Evolutionary conservation across 108 stramenopile species (phyloP).

Genomic region (Skeletonema marinoi): DNA sequence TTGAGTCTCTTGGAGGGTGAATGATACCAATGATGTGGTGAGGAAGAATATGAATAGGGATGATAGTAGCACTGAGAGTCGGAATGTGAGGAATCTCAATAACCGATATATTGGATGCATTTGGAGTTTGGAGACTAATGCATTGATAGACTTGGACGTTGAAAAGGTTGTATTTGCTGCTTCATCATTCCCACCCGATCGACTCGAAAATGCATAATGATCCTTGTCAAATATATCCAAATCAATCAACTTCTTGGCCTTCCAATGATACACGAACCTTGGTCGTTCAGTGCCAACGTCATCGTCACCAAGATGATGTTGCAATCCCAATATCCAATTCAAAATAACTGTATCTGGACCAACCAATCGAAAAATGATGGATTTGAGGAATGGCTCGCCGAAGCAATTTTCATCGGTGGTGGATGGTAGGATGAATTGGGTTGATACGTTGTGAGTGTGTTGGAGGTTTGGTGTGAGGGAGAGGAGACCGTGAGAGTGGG

Average conservation of each 20-base stretch:
- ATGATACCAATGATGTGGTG: constrained; percentile 87
- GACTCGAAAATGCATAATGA: constrained; percentile 40
- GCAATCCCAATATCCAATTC: constrained; percentile 71
- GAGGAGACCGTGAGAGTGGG: constrained; percentile 62
- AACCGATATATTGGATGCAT: constrained; percentile 48
- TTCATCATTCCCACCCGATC: neutral
- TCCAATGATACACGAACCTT: constrained; percentile 43
- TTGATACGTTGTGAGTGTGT: constrained; percentile 47
- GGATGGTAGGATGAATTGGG: constrained; percentile 64
- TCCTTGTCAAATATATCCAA: constrained; percentile 54
- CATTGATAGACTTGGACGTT: constrained; percentile 11
- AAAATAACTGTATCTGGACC: constrained; percentile 73
- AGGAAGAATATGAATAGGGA: constrained; percentile 91
- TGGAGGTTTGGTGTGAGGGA: constrained; percentile 52
- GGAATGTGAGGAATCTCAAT: constrained; percentile 51
- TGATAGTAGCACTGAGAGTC: constrained; percentile 67
- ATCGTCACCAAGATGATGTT: neutral
- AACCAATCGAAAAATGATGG: constrained; percentile 41
- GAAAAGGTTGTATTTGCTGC: neutral
- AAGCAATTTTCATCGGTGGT: constrained; percentile 64
- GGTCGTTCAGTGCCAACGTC: neutral
- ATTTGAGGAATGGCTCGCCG: constrained; percentile 77
- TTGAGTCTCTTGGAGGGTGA: constrained; percentile 95
- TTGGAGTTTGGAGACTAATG: constrained; percentile 30
- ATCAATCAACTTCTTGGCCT: constrained; percentile 32